These are phyloP conservation scores for Candida dendrica DNA, from an alignment of 805 yeast genomes.

Conservation along the genomic window DNA sequence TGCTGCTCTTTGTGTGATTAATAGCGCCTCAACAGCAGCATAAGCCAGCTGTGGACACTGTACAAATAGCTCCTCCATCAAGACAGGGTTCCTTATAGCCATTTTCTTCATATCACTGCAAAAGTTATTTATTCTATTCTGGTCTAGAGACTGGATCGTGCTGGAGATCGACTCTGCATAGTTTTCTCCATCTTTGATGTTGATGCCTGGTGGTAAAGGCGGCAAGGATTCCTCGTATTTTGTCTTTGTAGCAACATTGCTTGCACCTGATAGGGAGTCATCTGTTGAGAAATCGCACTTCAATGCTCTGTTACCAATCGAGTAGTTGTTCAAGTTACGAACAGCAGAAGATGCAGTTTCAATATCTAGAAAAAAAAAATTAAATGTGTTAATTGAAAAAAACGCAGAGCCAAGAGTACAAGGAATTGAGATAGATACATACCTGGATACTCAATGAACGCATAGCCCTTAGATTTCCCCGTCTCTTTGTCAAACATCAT, in stretches of 20 bases:
- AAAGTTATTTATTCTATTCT: conserved; percentile 37
- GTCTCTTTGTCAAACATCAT: conserved; percentile 82
- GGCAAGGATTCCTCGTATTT: conserved; percentile 29
- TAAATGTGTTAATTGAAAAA: too few relatives aligned
- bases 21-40: conserved; percentile 70
- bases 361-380: conserved; percentile 30
- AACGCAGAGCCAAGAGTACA: too few relatives aligned
- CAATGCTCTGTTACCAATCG: conserved; percentile 62
- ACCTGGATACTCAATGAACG: conserved; percentile 74
- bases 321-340: conserved; percentile 74
- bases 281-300: conserved; percentile 72
- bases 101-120: conserved; percentile 53
- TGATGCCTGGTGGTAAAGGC: conserved; percentile 49
- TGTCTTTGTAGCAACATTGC: conserved; percentile 7
- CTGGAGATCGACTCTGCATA: conserved; percentile 33
- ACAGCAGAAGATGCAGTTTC: conserved; percentile 91
- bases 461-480: conserved; percentile 87
- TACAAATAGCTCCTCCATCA: conserved; percentile 52
- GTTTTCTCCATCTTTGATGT: conserved; percentile 25
- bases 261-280: conserved; percentile 16
- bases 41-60: conserved; percentile 77
- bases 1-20: conserved; percentile 19
- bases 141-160: conserved; percentile 40
- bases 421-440: too few relatives aligned
- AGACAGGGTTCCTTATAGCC: conserved; percentile 47